These are phyloP conservation scores for Trypanosoma theileri DNA, from an alignment of 208 protist genomes.

Conservation along the genomic window DNA sequence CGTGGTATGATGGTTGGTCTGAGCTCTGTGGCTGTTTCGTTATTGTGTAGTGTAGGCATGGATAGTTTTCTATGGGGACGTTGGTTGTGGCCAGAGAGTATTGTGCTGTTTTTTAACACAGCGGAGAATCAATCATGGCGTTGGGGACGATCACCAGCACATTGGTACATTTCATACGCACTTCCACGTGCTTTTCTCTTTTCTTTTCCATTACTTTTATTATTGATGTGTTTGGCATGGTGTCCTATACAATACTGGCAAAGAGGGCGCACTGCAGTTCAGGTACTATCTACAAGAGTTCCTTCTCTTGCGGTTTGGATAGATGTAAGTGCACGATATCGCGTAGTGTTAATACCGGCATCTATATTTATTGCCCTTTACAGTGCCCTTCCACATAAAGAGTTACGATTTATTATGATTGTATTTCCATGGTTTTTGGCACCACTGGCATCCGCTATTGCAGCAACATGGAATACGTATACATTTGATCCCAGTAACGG, in stretches of 20 bases:
- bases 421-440: slow-evolving; percentile 83
- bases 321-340: slow-evolving; percentile 7
- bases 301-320: neutral
- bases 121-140: slow-evolving; percentile 73
- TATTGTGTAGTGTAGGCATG: slow-evolving; percentile 46
- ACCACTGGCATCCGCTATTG: slow-evolving; percentile 41
- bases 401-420: slow-evolving; percentile 94
- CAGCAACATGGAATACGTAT: slow-evolving; percentile 4
- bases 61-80: slow-evolving; percentile 86
- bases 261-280: too few species aligned
- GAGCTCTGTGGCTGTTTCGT: slow-evolving; percentile 10
- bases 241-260: neutral
- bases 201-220: slow-evolving; percentile 32
- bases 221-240: slow-evolving; percentile 21
- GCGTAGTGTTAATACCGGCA: slow-evolving; percentile 31
- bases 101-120: slow-evolving; percentile 92
- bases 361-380: slow-evolving; percentile 79
- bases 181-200: slow-evolving; percentile 72
- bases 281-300: too few species aligned
- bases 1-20: slow-evolving; percentile 29
- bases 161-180: slow-evolving; percentile 89
- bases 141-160: slow-evolving; percentile 74
- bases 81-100: slow-evolving; percentile 88
- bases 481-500: neutral
- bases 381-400: slow-evolving; percentile 91